Conservation (phyloP, 768 basidiomycete genomes). For the Gelatoporia subvermispora region DNA sequence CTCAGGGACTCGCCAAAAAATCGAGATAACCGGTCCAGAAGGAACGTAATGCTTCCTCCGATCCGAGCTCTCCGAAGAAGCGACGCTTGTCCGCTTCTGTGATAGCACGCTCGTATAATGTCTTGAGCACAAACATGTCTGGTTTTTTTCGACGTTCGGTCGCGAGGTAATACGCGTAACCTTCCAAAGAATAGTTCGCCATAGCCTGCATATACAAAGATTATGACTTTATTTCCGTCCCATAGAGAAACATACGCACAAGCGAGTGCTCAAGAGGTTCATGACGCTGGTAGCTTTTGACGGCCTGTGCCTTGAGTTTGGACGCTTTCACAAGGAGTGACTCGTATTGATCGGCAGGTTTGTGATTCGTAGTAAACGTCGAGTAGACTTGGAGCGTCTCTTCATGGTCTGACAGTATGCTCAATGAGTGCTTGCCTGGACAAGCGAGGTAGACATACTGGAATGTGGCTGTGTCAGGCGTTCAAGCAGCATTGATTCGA, state of each 20-base stretch:
- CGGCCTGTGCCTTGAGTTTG: constrained; percentile 56
- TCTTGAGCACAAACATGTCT: constrained; percentile 49
- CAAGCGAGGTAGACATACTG: constrained; percentile 36
- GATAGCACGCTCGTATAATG: constrained; percentile 71
- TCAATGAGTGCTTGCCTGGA: neutral
- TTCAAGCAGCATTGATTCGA: constrained; percentile 56
- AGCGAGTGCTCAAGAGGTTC: constrained; percentile 59
- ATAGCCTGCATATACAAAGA: constrained; percentile 11
- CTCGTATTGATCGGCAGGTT: constrained; percentile 76
- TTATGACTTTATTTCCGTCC: neutral
- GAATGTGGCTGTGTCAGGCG: constrained; percentile 76
- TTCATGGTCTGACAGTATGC: constrained; percentile 52
- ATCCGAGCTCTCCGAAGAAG: constrained; percentile 47
- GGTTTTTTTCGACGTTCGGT: constrained; percentile 57
- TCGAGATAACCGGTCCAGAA: constrained; percentile 79
- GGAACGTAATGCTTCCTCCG: constrained; percentile 51
- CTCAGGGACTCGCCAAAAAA: constrained; percentile 46
- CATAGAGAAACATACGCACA: no score
- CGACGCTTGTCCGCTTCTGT: constrained; percentile 61
- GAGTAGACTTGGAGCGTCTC: constrained; percentile 85
- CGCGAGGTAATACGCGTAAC: constrained; percentile 58
- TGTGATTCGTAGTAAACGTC: constrained; percentile 77
- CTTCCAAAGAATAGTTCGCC: constrained; percentile 42
- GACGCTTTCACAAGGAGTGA: constrained; percentile 70
- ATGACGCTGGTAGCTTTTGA: constrained; percentile 56